Conservation (phyloP, 441 rosid species). For the Omphalea diandra region DNA sequence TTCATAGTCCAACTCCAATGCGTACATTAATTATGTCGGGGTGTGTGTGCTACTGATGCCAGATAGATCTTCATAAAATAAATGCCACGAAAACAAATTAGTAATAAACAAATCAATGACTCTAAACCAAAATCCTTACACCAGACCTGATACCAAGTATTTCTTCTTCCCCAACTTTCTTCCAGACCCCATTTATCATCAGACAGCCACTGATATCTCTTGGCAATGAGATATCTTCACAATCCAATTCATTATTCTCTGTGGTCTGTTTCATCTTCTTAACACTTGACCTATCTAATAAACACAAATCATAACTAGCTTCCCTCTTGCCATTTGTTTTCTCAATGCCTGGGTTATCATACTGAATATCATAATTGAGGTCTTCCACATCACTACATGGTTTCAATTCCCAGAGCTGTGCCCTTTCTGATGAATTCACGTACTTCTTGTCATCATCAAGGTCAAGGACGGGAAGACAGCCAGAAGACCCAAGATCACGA, state of each 20-base stretch:
- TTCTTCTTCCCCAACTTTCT: slow-evolving; percentile 48
- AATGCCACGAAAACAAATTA: slow-evolving; percentile 4
- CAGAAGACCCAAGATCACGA: slow-evolving; percentile 55
- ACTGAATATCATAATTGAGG: slow-evolving; percentile 25
- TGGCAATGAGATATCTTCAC: background rate
- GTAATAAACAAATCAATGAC: background rate
- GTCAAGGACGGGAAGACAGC: slow-evolving; percentile 64
- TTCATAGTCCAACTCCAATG: background rate
- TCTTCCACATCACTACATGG: slow-evolving; percentile 33
- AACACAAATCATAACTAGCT: slow-evolving; percentile 17
- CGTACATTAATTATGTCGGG: background rate
- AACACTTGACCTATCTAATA: slow-evolving; percentile 23
- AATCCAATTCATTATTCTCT: slow-evolving; percentile 26
- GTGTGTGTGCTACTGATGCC: background rate
- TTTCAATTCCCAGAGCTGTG: slow-evolving; percentile 28
- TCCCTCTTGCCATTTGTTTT: slow-evolving; percentile 30
- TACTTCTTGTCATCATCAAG: slow-evolving; percentile 8
- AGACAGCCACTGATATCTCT: slow-evolving; percentile 41
- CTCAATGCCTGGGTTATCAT: slow-evolving; percentile 17
- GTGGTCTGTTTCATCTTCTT: slow-evolving; percentile 37
- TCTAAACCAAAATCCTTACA: slow-evolving; percentile 47
- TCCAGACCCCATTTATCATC: slow-evolving; percentile 58
- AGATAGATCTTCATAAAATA: background rate
- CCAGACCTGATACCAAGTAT: slow-evolving; percentile 38
- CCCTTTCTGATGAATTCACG: slow-evolving; percentile 27